Percentiles rank a stretch among this genome's conserved stretches.
phyloP scores from a whole-genome alignment of 495 filamentous ascomycete species.

The Neurospora hispaniola region DNA sequence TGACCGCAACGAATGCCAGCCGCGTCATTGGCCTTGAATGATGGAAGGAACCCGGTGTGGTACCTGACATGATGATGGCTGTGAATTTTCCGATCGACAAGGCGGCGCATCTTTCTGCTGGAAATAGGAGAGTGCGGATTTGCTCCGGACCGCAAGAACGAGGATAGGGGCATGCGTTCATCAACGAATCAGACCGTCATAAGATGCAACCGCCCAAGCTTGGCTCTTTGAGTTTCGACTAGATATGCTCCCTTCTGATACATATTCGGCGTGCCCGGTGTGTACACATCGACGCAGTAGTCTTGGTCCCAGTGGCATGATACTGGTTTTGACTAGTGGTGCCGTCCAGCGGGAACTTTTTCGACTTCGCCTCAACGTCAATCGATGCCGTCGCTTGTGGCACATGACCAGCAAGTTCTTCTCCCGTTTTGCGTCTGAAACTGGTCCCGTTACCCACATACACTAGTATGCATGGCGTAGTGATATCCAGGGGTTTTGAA shows the following conservation, averaged over 20 bases:
- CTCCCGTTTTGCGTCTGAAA: not conserved
- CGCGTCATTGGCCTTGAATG: not conserved
- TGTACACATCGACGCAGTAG: not conserved
- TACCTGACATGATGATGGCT: not conserved
- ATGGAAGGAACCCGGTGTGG: not conserved
- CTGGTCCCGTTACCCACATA: not conserved
- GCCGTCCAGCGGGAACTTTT: not conserved
- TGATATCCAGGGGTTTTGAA: not conserved
- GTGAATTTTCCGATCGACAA: not conserved
- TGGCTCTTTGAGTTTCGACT: not conserved
- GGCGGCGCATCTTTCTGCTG: not conserved
- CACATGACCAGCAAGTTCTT: slow-evolving; percentile 2
- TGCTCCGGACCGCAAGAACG: not conserved
- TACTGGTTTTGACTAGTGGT: not conserved
- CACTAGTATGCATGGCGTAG: not conserved
- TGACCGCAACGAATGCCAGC: not conserved
- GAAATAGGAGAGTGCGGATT: not conserved
- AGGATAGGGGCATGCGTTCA: not conserved
- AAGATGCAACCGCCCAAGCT: not conserved
- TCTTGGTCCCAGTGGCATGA: not conserved
- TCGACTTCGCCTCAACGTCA: not conserved
- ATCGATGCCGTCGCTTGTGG: not conserved
- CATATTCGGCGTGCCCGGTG: not conserved
- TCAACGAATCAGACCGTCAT: not conserved
- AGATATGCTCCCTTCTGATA: not conserved